phyloP scores from a whole-genome alignment of 345 rosid genomes.

The Arabis hirsuta region DNA sequence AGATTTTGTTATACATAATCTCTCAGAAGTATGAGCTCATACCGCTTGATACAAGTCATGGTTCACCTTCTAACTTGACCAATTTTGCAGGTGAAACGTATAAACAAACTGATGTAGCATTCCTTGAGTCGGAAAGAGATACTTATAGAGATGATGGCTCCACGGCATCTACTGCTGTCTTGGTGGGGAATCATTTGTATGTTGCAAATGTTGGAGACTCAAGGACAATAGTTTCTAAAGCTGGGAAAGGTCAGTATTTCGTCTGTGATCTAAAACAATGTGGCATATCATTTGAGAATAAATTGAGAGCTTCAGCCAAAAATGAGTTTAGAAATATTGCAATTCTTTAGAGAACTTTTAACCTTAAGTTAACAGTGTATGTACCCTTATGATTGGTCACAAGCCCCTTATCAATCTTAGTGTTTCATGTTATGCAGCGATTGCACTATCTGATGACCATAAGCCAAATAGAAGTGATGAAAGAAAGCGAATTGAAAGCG shows the following conservation, averaged over 20 bases:
- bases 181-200: slow-evolving; percentile 86
- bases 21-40: slow-evolving; percentile 37
- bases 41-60: slow-evolving; percentile 16
- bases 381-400: slow-evolving; percentile 4
- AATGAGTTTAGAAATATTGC: slow-evolving; percentile 6
- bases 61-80: slow-evolving; percentile 23
- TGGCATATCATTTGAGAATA: slow-evolving; percentile 3
- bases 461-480: slow-evolving; percentile 98
- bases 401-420: not conserved
- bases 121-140: slow-evolving; percentile 83
- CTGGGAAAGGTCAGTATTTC: slow-evolving; percentile 72
- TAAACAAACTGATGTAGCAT: slow-evolving; percentile 83
- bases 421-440: slow-evolving; percentile 58
- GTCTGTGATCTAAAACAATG: slow-evolving; percentile 21
- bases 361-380: not conserved
- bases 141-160: slow-evolving; percentile 94
- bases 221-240: slow-evolving; percentile 85
- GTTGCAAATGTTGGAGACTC: slow-evolving; percentile 99
- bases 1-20: slow-evolving; percentile 21
- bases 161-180: slow-evolving; percentile 95
- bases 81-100: slow-evolving; percentile 80
- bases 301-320: not conserved
- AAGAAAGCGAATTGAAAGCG: slow-evolving; percentile 93
- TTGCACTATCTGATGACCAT: slow-evolving; percentile 98
- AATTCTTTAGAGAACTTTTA: not conserved